phyloP scores from a whole-genome alignment of 2,329 filamentous ascomycete genomes.

The Onygenales sp. region DNA sequence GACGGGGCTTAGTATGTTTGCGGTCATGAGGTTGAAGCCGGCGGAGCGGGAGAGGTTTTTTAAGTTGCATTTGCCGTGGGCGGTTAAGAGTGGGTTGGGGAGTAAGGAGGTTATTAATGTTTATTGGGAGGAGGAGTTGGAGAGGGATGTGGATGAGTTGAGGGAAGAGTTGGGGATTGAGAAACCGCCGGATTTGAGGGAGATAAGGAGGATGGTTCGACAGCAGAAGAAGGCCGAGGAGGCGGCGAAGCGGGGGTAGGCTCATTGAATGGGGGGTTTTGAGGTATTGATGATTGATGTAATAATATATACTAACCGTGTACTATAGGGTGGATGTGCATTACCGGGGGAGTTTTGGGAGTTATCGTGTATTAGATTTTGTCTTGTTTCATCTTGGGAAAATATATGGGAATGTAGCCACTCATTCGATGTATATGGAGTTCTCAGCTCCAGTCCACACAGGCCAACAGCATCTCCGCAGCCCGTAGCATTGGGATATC shows the following conservation, averaged over 20 bases:
- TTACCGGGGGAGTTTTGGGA: not conserved
- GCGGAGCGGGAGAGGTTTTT: slow-evolving; percentile 59
- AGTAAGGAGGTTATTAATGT: slow-evolving; percentile 83
- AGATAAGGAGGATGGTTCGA: slow-evolving; percentile 61
- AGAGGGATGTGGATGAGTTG: slow-evolving; percentile 70
- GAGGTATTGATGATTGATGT: not conserved
- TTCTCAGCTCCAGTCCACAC: not conserved
- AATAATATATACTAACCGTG: not conserved
- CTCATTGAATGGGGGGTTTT: not conserved
- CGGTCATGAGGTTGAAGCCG: slow-evolving; percentile 54
- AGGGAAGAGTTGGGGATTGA: slow-evolving; percentile 71
- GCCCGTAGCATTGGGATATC: no score
- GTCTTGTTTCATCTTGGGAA: not conserved
- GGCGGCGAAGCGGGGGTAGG: slow-evolving; percentile 24
- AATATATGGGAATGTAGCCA: not conserved
- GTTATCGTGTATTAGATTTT: not conserved
- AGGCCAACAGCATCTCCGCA: no score
- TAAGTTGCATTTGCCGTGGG: slow-evolving; percentile 68
- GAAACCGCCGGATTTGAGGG: slow-evolving; percentile 74
- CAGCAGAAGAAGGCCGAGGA: slow-evolving; percentile 59
- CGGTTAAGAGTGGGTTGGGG: slow-evolving; percentile 67
- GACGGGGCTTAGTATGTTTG: slow-evolving; percentile 79
- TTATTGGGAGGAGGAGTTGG: slow-evolving; percentile 93
- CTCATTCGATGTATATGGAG: not conserved
- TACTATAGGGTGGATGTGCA: not conserved